These are phyloP conservation scores for Diospyros kaki DNA, from an alignment of 148 eudicot genomes.

Conservation along the genomic window DNA sequence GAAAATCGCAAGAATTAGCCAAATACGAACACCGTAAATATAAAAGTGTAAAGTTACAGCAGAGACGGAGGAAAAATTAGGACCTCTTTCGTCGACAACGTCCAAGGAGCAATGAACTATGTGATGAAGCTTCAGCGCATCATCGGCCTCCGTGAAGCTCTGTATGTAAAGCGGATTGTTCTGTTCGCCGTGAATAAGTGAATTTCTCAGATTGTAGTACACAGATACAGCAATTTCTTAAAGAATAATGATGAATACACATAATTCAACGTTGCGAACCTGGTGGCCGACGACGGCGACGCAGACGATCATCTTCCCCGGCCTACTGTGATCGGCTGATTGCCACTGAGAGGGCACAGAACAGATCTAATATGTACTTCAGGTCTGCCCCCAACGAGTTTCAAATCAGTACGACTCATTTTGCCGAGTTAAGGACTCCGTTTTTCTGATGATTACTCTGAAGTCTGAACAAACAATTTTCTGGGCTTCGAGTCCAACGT, in stretches of 20 bases:
- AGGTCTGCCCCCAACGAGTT: too few relatives aligned
- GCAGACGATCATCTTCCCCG: constrained; percentile 74
- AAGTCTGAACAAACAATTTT: too few relatives aligned
- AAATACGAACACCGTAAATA: background rate
- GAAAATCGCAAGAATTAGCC: background rate
- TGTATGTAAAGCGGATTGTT: constrained; percentile 94
- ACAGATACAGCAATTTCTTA: background rate
- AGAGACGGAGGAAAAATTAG: background rate
- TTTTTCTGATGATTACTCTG: too few relatives aligned
- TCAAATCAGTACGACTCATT: too few relatives aligned
- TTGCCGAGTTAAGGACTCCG: too few relatives aligned
- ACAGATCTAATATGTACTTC: too few relatives aligned
- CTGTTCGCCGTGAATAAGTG: constrained; percentile 31
- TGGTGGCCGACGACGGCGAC: constrained; percentile 96
- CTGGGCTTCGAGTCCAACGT: too few relatives aligned
- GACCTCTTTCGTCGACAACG: constrained; percentile 96
- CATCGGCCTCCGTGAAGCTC: constrained; percentile 93
- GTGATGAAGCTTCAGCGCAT: constrained; percentile 97
- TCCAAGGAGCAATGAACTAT: constrained; percentile 97
- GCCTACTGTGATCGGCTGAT: background rate
- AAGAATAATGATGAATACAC: background rate
- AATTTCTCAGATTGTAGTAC: constrained; percentile 10
- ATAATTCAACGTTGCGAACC: constrained; percentile 29
- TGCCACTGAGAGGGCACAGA: background rate
- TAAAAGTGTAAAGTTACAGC: background rate